Evolutionary conservation across 345 rosid species (phyloP).

Genomic region (Moricandia arvensis): DNA sequence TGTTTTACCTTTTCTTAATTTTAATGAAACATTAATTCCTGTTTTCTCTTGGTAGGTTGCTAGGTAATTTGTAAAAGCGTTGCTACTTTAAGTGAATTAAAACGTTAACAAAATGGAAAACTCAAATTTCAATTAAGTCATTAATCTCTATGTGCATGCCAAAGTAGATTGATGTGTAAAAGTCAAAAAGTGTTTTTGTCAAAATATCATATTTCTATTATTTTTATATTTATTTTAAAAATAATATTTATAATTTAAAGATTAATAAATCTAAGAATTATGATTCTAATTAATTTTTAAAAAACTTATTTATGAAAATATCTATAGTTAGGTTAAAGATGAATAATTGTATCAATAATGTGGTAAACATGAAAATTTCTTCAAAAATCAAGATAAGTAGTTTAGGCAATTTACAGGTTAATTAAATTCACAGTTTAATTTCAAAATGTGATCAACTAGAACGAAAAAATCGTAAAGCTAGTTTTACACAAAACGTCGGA

Average conservation of each 20-base stretch:
- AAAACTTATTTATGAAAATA: too few relatives aligned
- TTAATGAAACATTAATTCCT: constrained; percentile 8
- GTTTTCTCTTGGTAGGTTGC: constrained; percentile 21
- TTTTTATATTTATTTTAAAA: too few relatives aligned
- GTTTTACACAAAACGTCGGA: background rate
- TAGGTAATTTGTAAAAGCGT: constrained; percentile 31
- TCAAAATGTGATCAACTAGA: background rate
- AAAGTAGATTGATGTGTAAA: background rate
- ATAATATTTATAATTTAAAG: too few relatives aligned
- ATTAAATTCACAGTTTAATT: background rate
- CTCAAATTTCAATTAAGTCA: background rate
- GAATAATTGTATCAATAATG: too few relatives aligned
- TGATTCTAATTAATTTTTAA: too few relatives aligned
- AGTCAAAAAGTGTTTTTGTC: too few relatives aligned
- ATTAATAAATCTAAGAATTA: too few relatives aligned
- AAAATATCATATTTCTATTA: too few relatives aligned
- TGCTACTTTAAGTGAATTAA: constrained; percentile 18
- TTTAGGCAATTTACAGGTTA: background rate
- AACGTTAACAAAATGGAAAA: background rate
- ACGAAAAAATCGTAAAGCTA: background rate
- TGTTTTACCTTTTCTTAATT: constrained; percentile 7
- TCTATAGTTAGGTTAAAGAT: too few relatives aligned
- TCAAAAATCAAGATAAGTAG: background rate
- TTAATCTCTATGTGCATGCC: background rate
- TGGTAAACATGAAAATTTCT: too few relatives aligned